Evolutionary conservation across 208 protist genomes (phyloP).

Genomic region (Trichomonas tenax): DNA sequence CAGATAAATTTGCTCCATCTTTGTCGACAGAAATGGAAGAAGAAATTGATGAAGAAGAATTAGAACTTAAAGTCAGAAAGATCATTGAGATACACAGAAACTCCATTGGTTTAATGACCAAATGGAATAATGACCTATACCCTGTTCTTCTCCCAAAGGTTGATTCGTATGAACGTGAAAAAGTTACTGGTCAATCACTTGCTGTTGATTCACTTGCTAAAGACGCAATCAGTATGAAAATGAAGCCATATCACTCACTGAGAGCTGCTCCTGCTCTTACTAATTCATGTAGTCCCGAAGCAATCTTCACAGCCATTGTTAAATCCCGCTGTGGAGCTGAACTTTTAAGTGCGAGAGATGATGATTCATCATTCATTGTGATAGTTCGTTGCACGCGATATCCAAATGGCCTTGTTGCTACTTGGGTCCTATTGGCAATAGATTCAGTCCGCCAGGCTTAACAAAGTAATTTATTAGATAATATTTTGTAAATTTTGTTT

Average conservation of each 20-base stretch:
- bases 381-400: neutral
- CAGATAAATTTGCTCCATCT: neutral
- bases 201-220: neutral
- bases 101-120: neutral
- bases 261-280: neutral
- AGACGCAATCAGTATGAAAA: neutral
- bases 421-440: neutral
- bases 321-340: neutral
- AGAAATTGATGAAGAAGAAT: neutral
- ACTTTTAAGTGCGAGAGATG: neutral
- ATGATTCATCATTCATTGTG: neutral
- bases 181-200: neutral
- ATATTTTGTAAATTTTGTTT: too few relatives aligned
- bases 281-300: neutral
- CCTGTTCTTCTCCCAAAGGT: neutral
- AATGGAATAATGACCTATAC: neutral
- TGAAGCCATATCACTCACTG: neutral
- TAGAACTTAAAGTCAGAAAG: neutral
- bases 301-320: neutral
- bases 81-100: neutral
- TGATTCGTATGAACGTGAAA: slow-evolving; percentile 13
- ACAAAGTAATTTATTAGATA: neutral
- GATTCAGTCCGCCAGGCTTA: neutral
- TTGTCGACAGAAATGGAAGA: neutral
- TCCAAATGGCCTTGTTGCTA: neutral